These are phyloP conservation scores for Rubia peregrina DNA, from an alignment of 305 asterid species.

Conservation along the genomic window DNA sequence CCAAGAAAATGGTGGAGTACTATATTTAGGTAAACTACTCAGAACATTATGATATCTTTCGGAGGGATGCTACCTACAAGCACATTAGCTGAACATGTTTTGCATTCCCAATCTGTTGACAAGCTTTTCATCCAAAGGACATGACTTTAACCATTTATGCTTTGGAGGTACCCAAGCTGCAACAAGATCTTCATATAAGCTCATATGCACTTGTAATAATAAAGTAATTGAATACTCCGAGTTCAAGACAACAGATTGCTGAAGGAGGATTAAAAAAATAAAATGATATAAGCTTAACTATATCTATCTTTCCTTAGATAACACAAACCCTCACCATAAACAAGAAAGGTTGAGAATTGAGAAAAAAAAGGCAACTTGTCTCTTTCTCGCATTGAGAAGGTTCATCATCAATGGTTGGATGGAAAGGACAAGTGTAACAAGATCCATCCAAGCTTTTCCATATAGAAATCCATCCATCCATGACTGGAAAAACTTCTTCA, in stretches of 20 bases:
- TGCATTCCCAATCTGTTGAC: slow-evolving; percentile 63
- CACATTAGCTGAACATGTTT: slow-evolving; percentile 84
- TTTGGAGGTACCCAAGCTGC: slow-evolving; percentile 98
- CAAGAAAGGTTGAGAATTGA: not conserved
- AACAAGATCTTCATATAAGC: slow-evolving; percentile 93
- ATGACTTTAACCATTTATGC: slow-evolving; percentile 76
- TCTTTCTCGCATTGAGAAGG: slow-evolving; percentile 74
- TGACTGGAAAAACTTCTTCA: too few species aligned
- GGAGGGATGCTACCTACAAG: slow-evolving; percentile 56
- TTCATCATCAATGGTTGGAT: slow-evolving; percentile 59
- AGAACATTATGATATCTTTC: slow-evolving; percentile 21
- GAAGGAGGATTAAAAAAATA: not conserved
- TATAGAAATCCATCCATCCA: too few species aligned
- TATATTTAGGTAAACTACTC: slow-evolving; percentile 16
- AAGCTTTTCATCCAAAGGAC: slow-evolving; percentile 77
- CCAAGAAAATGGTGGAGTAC: slow-evolving; percentile 1
- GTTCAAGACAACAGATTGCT: slow-evolving; percentile 21
- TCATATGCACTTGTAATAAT: slow-evolving; percentile 55
- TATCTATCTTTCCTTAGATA: not conserved
- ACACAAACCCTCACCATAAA: not conserved
- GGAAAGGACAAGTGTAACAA: slow-evolving; percentile 59
- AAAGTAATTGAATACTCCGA: slow-evolving; percentile 12
- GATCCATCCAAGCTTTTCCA: slow-evolving; percentile 97
- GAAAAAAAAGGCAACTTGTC: slow-evolving; percentile 38
- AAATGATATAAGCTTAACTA: not conserved